Base-by-base conservation (phyloP, 148 eudicot genomes). In the Camellia granthamiana region DNA sequence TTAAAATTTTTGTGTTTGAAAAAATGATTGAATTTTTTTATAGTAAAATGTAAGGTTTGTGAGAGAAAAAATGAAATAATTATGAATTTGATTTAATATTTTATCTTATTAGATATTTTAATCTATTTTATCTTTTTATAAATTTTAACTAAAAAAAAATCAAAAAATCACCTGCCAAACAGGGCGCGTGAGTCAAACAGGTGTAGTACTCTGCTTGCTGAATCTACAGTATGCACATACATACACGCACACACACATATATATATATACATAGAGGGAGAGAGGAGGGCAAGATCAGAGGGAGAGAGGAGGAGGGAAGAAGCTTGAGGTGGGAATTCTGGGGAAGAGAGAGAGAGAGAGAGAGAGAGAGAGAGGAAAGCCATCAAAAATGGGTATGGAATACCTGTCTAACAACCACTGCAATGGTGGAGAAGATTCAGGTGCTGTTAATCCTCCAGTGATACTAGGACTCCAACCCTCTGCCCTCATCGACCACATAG, bases 401-500 rank as follows among this genome's bases (percentile, higher is more conserved):
- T 70, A n/a, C 44, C 66, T 43, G 75, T 46, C 63, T 10, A 56
- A 66, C 6, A 49, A 66, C 49, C 68, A 21, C 42, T 23, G 16
- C 72, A 15, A 49, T 15, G 15, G 47, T 18, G 80, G 60, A 67
- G 72, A 66, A 66, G 73, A n/a, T 30, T 30, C 38, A 23, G 58
- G 42, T 19, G 21, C 46, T 55, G 65, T 3, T 21, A 64, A 23
- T 21, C 70, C 79, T 14, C 88, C 90, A 4, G 49, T 84, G 62
- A 76, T 89, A 0, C 60, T 95, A 41, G 99, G 99, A 8, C 87
- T 95, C 56, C 97, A 89, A 76, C 97, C 98, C 7, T 84, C 97
- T 2, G 99, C 99, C 10, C 82, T 95, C 3, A 90, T 95, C 23
- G 99, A 95, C 86, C 92, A 95, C 79, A 88, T 92, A 7, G 97